Percentiles rank a stretch among this genome's conserved stretches.
phyloP scores from a whole-genome alignment of 306 rosid genomes.

The Ormosia emarginata region DNA sequence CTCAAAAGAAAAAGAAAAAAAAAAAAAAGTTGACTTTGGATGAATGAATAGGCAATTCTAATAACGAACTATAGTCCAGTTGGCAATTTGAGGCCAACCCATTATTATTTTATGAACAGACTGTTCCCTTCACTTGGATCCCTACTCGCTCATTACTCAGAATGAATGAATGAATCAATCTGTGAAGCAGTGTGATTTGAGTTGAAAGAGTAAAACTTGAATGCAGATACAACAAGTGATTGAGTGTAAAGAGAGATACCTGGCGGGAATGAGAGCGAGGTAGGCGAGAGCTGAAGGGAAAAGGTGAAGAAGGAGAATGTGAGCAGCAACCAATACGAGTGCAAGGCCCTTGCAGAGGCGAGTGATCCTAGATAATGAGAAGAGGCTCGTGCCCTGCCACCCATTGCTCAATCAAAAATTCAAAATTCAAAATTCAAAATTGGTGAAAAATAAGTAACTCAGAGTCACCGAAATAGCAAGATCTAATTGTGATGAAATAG shows the following conservation, averaged over 20 bases:
- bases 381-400: constrained; percentile 38
- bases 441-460: too few relatives aligned
- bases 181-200: neutral
- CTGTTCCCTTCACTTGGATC: too few relatives aligned
- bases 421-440: too few relatives aligned
- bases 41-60: neutral
- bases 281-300: constrained; percentile 59
- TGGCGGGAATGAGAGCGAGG: constrained; percentile 92
- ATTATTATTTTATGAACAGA: neutral
- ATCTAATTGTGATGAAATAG: neutral
- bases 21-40: neutral
- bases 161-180: too few relatives aligned
- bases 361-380: constrained; percentile 68
- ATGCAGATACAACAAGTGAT: neutral
- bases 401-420: neutral
- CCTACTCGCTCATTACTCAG: neutral
- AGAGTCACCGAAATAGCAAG: neutral
- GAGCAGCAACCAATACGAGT: constrained; percentile 56
- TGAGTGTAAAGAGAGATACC: constrained; percentile 25
- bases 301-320: constrained; percentile 64
- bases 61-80: neutral
- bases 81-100: neutral
- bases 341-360: constrained; percentile 82
- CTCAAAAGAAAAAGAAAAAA: neutral
- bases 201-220: neutral